Evolutionary conservation across 176 grass and related monocot genomes (phyloP), one percentile per base, ranked within the genome.

Genomic region (Leersia perrieri): DNA sequence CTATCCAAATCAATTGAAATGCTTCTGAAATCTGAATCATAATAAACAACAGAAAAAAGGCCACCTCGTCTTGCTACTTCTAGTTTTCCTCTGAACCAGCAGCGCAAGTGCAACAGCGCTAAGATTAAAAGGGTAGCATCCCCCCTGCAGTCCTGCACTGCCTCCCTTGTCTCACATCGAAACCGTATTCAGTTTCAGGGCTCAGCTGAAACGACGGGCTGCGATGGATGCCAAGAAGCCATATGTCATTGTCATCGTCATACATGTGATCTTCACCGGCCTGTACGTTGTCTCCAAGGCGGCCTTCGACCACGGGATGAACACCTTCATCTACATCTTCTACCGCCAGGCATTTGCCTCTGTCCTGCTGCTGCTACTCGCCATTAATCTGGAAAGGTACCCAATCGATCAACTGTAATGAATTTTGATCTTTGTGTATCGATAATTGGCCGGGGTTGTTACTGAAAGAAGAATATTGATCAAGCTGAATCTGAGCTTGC

Each of bases 291-390:
- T 90, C 47, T 85, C 85, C 1, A 94, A 90, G 68, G 85, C 88
- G 0, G 88, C 88, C 1, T 88, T 94, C n/a, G 68, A 90, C 57
- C 36, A 60, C 2, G 91, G 85, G n/a, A 40, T 90, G 73, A 90
- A 60, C 85, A 87, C 91, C n/a, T 74, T 66, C 9, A 64, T 94
- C 53, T 90, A 90, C 78, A 63, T 90, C 63, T 86, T 94, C 85
- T 94, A 94, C 67, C 85, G 91, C 1, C 91, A 90, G 44, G 78
- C 82, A 0, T 53, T 63, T 20, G 88, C 88, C 23, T 51, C 77
- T 5, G 7, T 82, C 14, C 22, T 88, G 15, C 63, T 88, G 30
- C 55, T 80, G 25, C 85, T 85, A 3, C 36, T 91, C n/a, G 71
- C 89, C 22, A 60, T 91, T 32, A 16, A 65, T 30, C 39, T 78